Base-by-base conservation (phyloP, 202 grass and related monocot species). In the Schoenoplectus triqueter region DNA sequence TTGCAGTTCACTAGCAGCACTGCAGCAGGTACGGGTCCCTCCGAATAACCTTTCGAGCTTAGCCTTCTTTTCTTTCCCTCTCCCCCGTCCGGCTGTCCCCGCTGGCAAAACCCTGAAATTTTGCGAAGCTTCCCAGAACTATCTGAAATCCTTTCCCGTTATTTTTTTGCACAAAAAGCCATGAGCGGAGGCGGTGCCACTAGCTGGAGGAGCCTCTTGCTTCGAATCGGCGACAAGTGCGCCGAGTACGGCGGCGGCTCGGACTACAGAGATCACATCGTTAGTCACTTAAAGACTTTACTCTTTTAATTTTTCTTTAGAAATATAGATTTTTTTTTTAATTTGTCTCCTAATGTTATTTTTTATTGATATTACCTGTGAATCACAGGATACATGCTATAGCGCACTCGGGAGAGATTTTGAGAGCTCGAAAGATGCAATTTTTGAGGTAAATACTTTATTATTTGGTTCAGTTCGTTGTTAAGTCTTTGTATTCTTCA, bases 231-330 rank as follows among this genome's bases (percentile, higher is more conserved):
- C 74, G 93, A 98, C 82, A 88, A 88, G 87, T 98, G 93, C 87
- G 82, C 86, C 31, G 93, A 98, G 84, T 98, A 98, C 84, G 93
- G 93, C 56, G 93, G 91, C 59, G 82, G 87, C 52, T 73, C 87
- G 41, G 96, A 98, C 82, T 84, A 92, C 85, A 93, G 92, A 86
- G 93, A 95, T 69, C 96, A 98, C 80, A 91, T 98, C 77, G 96
- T 98, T 40, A 89, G 89, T 85, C 10, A n/a, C 50, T 83, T 47
- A 31, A 31, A 31, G 46, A 59, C 14, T 40, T 44, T 6, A 0
- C 21, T 15, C 78, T 79, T 71, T 66, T 5, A 10, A 2, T 68
- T 21, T 65, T n/a, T 61, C 14, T 17, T 66, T 19, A 20, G 42
- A 10, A 62, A 20, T 54, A 52, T 13, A 55, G 51, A n/a, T 11